Evolutionary conservation across 352 stramenopile species (phyloP).

Genomic region (Phytophthora gonapodyides): DNA sequence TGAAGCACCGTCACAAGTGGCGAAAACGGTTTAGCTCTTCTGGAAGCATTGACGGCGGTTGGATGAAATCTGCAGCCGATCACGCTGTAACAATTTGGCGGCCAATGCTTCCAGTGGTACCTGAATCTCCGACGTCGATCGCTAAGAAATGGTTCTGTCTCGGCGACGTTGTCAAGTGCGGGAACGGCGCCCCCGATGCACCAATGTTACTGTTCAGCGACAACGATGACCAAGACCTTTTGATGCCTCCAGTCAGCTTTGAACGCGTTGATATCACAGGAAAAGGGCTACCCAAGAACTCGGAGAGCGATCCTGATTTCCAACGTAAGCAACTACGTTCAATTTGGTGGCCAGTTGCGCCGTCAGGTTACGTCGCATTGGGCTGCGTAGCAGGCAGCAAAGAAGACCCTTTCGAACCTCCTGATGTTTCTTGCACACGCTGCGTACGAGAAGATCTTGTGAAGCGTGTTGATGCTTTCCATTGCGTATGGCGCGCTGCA

Average conservation of each 20-base stretch:
- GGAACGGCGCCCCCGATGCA: constrained; percentile 56
- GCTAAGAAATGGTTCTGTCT: constrained; percentile 67
- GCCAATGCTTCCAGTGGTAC: constrained; percentile 44
- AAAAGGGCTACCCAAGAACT: constrained; percentile 81
- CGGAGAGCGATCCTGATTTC: constrained; percentile 70
- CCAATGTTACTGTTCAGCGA: constrained; percentile 71
- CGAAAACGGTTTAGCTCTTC: constrained; percentile 48
- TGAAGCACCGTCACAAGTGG: constrained; percentile 86
- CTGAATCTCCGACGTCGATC: constrained; percentile 36
- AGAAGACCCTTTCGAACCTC: constrained; percentile 77
- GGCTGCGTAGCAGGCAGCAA: constrained; percentile 83
- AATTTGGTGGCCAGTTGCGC: constrained; percentile 84
- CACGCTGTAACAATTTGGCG: constrained; percentile 77
- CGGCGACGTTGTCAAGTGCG: constrained; percentile 71
- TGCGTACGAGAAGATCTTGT: constrained; percentile 85
- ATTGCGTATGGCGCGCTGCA: constrained; percentile 61
- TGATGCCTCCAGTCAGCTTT: constrained; percentile 72
- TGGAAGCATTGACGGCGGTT: constrained; percentile 21
- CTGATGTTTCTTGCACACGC: constrained; percentile 48
- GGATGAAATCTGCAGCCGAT: constrained; percentile 55
- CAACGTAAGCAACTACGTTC: constrained; percentile 85
- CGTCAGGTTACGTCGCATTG: constrained; percentile 74
- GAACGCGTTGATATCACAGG: constrained; percentile 84
- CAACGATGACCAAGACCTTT: constrained; percentile 42
- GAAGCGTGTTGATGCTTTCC: constrained; percentile 58